Base-by-base conservation (phyloP, 2,329 filamentous ascomycete species). In the Trichoderma sp. region DNA sequence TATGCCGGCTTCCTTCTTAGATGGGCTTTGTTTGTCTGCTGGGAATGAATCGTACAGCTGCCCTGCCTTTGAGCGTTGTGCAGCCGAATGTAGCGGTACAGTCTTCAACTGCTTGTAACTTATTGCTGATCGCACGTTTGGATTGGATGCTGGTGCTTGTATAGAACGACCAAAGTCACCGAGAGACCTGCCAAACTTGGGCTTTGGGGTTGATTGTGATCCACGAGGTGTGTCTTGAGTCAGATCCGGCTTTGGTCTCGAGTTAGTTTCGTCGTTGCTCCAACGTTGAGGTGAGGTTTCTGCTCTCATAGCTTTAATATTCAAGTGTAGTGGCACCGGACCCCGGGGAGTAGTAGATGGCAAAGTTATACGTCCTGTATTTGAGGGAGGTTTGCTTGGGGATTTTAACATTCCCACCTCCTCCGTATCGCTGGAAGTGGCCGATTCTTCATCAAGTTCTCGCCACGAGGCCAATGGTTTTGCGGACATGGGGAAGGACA, bases 401-500 rank as follows among this genome's bases (percentile, higher is more conserved):
- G 53, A 67, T 59, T 74, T 75, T 11, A 62, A 53, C 35, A 63
- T 21, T 27, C 35, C 53, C 3, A 21, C 35, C 11, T 75, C 72
- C 45, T 71, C 71, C 2, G 38, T 62, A 21, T 74, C 53, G 56
- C 76, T 79, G 3, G 76, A 79, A 8, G 75, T 60, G 35, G 75
- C 35, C 6, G 76, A 75, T 33, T 81, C 78, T 67, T 83, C 82
- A 60, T 83, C 80, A 6, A 76, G 78, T 77, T 84, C 83, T 67
- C 77, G 80, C 16, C 84, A 77, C 16, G 82, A 77, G 18, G 81
- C 79, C 78, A 84, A 84, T 16, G 79, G 78, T 31, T 79, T 80
- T 27, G 80, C 72, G 11, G 79, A 76, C 27, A 81, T 53, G 3
- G 80, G 78, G 35, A 82, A 83, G 7, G 83, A 80, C 76, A 85